Conservation (phyloP, 192 early-diverging fungal genomes). For the Gamsiella multidivaricata region DNA sequence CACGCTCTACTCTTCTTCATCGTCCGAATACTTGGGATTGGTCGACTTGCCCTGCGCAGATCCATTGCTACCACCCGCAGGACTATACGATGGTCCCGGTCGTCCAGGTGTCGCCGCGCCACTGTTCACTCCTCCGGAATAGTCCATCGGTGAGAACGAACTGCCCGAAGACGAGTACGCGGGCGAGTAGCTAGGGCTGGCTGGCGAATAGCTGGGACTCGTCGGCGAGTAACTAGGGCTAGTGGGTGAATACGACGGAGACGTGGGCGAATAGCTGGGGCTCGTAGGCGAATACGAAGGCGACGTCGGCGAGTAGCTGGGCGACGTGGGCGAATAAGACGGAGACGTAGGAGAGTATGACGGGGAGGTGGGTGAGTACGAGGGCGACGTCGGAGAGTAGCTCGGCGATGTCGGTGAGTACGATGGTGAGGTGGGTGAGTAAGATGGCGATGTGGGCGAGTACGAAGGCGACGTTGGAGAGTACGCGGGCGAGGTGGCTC, state of each 20-base stretch:
- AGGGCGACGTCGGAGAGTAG: constrained; percentile 80
- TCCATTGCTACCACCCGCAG: constrained; percentile 25
- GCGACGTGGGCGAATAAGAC: constrained; percentile 73
- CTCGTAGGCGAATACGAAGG: constrained; percentile 76
- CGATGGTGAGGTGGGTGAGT: constrained; percentile 78
- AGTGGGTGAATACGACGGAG: constrained; percentile 12
- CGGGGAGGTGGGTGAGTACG: constrained; percentile 78
- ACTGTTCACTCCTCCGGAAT: constrained; percentile 16
- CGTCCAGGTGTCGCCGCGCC: constrained; percentile 48
- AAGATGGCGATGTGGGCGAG: constrained; percentile 80
- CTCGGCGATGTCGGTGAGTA: constrained; percentile 75
- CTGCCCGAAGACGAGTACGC: constrained; percentile 42
- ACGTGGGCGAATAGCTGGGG: constrained; percentile 61
- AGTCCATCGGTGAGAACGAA: constrained; percentile 69
- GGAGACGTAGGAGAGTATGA: constrained; percentile 81
- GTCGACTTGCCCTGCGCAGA: constrained; percentile 29
- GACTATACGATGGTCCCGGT: constrained; percentile 21
- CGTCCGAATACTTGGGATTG: constrained; percentile 39
- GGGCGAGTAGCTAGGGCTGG: constrained; percentile 79
- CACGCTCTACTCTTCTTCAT: constrained; percentile 29
- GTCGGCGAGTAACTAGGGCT: constrained; percentile 19
- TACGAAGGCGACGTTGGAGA: constrained; percentile 82
- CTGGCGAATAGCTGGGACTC: constrained; percentile 75
- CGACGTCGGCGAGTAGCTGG: constrained; percentile 79
- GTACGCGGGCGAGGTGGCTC: constrained; percentile 73